phyloP scores from a whole-genome alignment of 176 grass and related monocot species.

The Triticum aestivum region DNA sequence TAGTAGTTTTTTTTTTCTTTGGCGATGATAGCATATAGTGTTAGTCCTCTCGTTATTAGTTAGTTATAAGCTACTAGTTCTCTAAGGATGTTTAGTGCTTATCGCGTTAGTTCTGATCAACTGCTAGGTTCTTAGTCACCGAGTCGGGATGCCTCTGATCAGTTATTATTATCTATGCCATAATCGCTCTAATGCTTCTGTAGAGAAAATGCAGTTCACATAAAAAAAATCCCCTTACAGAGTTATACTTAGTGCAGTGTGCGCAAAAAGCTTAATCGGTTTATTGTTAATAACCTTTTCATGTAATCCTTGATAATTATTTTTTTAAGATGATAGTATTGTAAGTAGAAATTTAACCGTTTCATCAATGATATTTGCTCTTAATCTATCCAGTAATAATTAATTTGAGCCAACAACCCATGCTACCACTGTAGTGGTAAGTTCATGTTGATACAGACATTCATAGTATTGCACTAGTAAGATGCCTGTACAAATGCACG shows the following conservation, averaged over 20 bases:
- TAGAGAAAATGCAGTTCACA: background rate
- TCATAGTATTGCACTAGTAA: background rate
- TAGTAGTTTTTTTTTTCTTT: background rate
- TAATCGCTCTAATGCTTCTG: background rate
- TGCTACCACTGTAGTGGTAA: background rate
- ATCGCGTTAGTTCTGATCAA: background rate
- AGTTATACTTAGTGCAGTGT: background rate
- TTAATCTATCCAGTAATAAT: background rate
- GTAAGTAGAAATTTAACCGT: background rate
- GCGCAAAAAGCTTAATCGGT: background rate
- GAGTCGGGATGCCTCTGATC: background rate
- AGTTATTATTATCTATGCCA: background rate
- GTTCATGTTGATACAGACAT: background rate
- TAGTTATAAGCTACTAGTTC: background rate
- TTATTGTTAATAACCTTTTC: background rate
- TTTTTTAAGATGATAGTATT: background rate
- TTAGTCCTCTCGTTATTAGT: background rate
- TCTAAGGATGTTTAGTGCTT: background rate
- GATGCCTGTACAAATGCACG: too few species aligned
- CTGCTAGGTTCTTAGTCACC: background rate
- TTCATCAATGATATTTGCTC: background rate
- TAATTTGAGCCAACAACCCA: background rate
- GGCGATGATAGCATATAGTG: background rate
- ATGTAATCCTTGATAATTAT: background rate
- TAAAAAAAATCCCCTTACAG: background rate